Percentiles rank a stretch among this genome's conserved stretches.
These are phyloP conservation scores for Ogataea corticis DNA, from an alignment of 805 yeast species.

Conservation along the genomic window DNA sequence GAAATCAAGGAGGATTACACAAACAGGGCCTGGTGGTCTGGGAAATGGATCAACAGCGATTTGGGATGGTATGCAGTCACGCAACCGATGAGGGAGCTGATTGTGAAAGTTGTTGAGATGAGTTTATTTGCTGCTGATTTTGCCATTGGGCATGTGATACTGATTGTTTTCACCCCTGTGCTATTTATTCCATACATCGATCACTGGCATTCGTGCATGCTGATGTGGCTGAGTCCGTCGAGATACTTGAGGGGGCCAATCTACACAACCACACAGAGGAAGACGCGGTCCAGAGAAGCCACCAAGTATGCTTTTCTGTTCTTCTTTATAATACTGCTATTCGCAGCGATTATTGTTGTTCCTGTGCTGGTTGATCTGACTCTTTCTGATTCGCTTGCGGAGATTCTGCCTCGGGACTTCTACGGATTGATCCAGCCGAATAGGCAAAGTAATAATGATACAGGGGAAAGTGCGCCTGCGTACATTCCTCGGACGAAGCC, in stretches of 20 bases:
- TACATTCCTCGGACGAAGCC: constrained; percentile 38
- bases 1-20: constrained; percentile 43
- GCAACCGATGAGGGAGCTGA: constrained; percentile 47
- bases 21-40: constrained; percentile 57
- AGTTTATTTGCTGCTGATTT: constrained; percentile 50
- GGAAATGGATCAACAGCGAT: constrained; percentile 44
- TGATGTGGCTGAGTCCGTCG: constrained; percentile 50
- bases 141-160: constrained; percentile 42
- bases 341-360: constrained; percentile 42
- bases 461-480: constrained; percentile 57
- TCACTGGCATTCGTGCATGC: constrained; percentile 47
- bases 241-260: constrained; percentile 40
- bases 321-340: constrained; percentile 39
- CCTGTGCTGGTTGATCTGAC: constrained; percentile 45
- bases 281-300: constrained; percentile 42
- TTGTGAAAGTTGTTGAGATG: constrained; percentile 47
- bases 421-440: constrained; percentile 58
- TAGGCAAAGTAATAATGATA: constrained; percentile 62
- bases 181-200: constrained; percentile 48
- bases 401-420: constrained; percentile 21
- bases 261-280: constrained; percentile 39
- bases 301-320: constrained; percentile 49
- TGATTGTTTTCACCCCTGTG: constrained; percentile 41
- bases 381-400: constrained; percentile 15
- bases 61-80: constrained; percentile 39